Evolutionary conservation across 2,329 filamentous ascomycete species (phyloP), one percentile per base, ranked within the genome.

Genomic region (Neofusicoccum cordaticola): DNA sequence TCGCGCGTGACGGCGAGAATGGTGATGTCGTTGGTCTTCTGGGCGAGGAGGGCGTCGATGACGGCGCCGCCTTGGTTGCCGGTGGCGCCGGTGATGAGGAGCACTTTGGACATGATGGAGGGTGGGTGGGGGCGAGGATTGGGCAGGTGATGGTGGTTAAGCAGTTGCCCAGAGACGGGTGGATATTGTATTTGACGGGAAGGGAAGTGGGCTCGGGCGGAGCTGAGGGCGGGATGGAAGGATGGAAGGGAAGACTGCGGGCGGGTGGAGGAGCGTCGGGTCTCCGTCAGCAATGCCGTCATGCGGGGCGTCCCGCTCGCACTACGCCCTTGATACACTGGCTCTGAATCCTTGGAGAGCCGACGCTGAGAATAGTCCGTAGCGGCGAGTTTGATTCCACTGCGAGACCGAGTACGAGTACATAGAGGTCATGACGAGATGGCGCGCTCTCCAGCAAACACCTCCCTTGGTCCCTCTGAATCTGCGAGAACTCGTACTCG

Each of bases 1-100:
- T 88, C 81, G 66, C 87, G 84, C 2, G 87, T 89, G 22, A 89
- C 78, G 6, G 87, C 88, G 15, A 87, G 79, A 61, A 89, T 84
- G 12, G 82, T 78, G 66, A 82, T 81, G 48, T 50, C 41, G 41
- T 53, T 35, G 0, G 74, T 73, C 15, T 71, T 65, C 52, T 75
- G 70, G 15, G 72, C 68, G 51, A 80, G 74, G 27, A 82, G 75
- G 45, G 80, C 77, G 45, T 74, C 68, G 63, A 82, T 74, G 34
- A 81, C 74, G 27, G 79, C 75, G 58, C 79, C 78, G 64, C 81
- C 80, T 71, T 82, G 80, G 64, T 82, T 80, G 62, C 80, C 79
- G 1, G 80, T 82, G 2, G 78, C 79, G 52, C 80, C 80, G 22
- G 79, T 80, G 51, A 82, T 73, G 62, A 82, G 74, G 19, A 82